A percentile compares a stretch with the other conserved stretches of the same genome.
Conservation (phyloP, 345 rosid species). For the Salix udensis region DNA sequence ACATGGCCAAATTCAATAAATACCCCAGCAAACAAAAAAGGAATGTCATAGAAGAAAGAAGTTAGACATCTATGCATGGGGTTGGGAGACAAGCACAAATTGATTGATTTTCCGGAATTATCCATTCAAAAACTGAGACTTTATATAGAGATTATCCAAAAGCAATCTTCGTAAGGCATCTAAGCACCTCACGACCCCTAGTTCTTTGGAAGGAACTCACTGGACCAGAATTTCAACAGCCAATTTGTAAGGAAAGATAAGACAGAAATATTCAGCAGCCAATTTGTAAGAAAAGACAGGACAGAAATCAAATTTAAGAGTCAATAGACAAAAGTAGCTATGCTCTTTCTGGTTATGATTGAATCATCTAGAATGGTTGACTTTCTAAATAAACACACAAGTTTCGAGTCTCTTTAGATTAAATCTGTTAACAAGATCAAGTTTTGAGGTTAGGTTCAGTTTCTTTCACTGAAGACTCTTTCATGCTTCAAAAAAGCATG, state of each 20-base stretch:
- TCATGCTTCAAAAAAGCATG: neutral
- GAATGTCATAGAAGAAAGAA: neutral
- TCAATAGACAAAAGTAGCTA: neutral
- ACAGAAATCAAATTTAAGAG: neutral
- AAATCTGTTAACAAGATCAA: neutral
- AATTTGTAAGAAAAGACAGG: neutral
- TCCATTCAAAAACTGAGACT: neutral
- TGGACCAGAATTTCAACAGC: neutral
- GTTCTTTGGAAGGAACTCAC: neutral
- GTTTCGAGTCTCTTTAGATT: too few relatives aligned
- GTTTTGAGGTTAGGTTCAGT: neutral
- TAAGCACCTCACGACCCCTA: neutral
- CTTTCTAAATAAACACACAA: too few relatives aligned
- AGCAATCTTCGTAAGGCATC: neutral
- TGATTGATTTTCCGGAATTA: neutral
- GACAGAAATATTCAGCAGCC: neutral
- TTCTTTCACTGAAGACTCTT: neutral
- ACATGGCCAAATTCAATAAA: neutral
- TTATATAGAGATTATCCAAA: neutral
- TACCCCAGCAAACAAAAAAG: neutral
- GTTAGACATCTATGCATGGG: neutral
- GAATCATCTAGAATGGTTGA: too few relatives aligned
- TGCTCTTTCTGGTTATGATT: too few relatives aligned
- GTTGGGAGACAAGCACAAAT: neutral
- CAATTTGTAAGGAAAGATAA: neutral